Base-by-base conservation (phyloP, 108 stramenopile genomes). In the Pseudonitzschia pungens region DNA sequence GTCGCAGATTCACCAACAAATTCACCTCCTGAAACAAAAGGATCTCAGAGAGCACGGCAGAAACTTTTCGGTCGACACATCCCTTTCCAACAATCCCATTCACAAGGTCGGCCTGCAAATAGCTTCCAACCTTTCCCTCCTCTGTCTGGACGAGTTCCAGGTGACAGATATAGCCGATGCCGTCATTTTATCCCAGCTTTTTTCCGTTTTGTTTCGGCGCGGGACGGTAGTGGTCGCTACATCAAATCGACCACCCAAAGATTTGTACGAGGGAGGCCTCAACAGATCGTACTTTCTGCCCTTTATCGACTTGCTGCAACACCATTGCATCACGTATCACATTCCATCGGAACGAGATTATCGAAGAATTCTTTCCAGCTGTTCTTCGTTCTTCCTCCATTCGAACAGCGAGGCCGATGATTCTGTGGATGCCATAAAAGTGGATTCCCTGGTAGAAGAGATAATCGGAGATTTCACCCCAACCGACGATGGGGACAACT, bases 91-190 rank as follows among this genome's bases (percentile, higher is more conserved):
- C 65, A 92, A 93, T 83, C 91, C 92, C 14, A 89, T 92, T 9
- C 59, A 78, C 33, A 81, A 74, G 15, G 87, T 95, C 9, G 96
- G 87, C 8, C 16, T 76, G 28, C 70, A 86, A 70, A 41, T 93
- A 44, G 70, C 88, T 18, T 27, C 65, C 24, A 86, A 92, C 70
- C 70, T 88, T 32, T 77, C 86, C 1, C 53, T 99, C 58, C 74
- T 99, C 9, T 99, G 98, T 82, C 94, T 99, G 75, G 99, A 99
- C 84, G 99, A 99, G 81, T 98, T 99, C 70, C 96, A 98, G 87
- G 98, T 99, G 26, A 98, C 97, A 6, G 99, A 99, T 75, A 82
- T 98, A 59, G 97, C 95, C n/a, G 96, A 98, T 84, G 97, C 97
- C 33, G 72, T 96, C 71, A 92, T 98, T 64, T 69, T 98, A 48